Conservation (phyloP, 2,329 filamentous ascomycete species). For the Ascochyta viciae-villosae region DNA sequence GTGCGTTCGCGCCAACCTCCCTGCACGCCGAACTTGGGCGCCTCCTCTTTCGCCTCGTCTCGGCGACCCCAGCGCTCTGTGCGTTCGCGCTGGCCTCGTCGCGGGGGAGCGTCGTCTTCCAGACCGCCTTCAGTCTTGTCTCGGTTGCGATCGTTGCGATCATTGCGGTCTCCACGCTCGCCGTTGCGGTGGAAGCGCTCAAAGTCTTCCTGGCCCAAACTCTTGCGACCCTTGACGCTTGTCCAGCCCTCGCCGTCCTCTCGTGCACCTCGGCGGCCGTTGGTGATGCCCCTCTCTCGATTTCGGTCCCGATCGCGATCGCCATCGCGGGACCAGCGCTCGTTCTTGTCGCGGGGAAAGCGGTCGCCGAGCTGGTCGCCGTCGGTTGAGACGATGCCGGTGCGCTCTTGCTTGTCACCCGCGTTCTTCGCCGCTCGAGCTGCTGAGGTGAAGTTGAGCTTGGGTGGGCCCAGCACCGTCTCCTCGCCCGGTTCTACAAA, state of each 20-base stretch:
- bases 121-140: conserved; percentile 53
- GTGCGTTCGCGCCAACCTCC: conserved; percentile 66
- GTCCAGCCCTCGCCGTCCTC: conserved; percentile 76
- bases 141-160: conserved; percentile 54
- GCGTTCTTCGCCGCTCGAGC: conserved; percentile 61
- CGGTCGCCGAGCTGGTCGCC: conserved; percentile 49
- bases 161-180: conserved; percentile 25
- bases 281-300: conserved; percentile 46
- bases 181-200: conserved; percentile 69
- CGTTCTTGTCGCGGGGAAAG: conserved; percentile 42
- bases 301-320: conserved; percentile 49
- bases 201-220: conserved; percentile 73
- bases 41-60: conserved; percentile 61
- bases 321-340: conserved; percentile 54
- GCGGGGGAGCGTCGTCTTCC: conserved; percentile 57
- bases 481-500: conserved; percentile 71
- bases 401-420: conserved; percentile 47
- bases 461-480: conserved; percentile 83
- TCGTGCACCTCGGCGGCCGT: conserved; percentile 50
- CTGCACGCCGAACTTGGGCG: conserved; percentile 49
- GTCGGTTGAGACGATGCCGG: conserved; percentile 43
- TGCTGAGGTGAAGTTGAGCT: conserved; percentile 80
- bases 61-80: conserved; percentile 70
- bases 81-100: conserved; percentile 70
- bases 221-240: conserved; percentile 75